Conservation (phyloP, 1,284 basidiomycete genomes). For the Apiotrichum akiyoshidainum region DNA sequence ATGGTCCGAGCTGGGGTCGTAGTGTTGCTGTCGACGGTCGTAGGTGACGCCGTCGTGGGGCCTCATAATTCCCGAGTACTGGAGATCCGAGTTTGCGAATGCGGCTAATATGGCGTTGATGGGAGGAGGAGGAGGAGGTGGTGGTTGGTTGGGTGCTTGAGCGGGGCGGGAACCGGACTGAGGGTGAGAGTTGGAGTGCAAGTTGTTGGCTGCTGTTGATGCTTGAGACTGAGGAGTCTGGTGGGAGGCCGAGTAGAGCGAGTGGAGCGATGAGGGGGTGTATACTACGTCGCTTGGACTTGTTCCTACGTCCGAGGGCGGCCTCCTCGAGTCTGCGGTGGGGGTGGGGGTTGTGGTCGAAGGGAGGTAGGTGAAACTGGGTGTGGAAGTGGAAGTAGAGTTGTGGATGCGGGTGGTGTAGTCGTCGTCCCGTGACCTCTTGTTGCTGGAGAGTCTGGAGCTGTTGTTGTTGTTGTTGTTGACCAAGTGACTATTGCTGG, state of each 20-base stretch:
- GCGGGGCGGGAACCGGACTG: too few species aligned
- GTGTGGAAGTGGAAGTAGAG: not conserved
- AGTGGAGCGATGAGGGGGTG: not conserved
- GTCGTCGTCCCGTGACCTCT: too few species aligned
- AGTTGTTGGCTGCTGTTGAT: not conserved
- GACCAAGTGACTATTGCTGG: too few species aligned
- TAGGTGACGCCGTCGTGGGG: slow-evolving; percentile 7
- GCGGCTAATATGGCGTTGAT: slow-evolving; percentile 13
- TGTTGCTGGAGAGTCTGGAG: too few species aligned
- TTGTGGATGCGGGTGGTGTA: not conserved
- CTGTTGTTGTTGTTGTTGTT: too few species aligned
- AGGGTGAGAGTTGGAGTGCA: too few species aligned
- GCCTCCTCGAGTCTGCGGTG: not conserved
- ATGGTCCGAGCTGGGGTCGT: slow-evolving; percentile 6
- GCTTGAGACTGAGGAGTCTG: not conserved
- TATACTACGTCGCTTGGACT: not conserved
- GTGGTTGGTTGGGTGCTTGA: slow-evolving; percentile 5
- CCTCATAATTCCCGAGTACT: slow-evolving; percentile 20
- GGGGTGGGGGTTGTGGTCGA: not conserved
- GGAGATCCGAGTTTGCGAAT: slow-evolving; percentile 13
- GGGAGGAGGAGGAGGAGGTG: too few species aligned
- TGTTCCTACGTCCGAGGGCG: not conserved
- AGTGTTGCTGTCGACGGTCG: slow-evolving; percentile 3
- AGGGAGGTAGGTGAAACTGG: too few species aligned
- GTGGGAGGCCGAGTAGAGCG: not conserved